Evolutionary conservation across 2,329 filamentous ascomycete species (phyloP), one percentile per base, ranked within the genome.

Genomic region (Fusarium avenaceum): DNA sequence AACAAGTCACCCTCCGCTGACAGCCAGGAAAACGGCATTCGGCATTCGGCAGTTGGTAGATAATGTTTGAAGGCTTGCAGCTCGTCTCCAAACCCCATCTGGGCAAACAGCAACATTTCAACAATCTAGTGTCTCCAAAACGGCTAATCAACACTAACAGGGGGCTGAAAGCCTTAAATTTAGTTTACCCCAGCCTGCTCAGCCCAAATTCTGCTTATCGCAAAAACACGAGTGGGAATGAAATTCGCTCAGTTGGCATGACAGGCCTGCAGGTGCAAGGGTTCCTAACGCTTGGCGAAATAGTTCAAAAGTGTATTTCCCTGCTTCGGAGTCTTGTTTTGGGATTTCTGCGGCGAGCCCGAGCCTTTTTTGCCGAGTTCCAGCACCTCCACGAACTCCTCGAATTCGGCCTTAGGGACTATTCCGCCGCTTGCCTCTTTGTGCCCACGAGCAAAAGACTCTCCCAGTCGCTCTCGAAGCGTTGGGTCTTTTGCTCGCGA

Each of bases 361-460:
- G 78, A 78, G 14, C 77, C 72, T 73, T 86, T 89, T 75, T 87
- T 85, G 1, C 87, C 87, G 40, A 90, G 78, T 51, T 85, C 83
- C 78, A 91, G 81, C 15, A 88, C 73, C 6, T 77, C 77, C 80
- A 89, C 86, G 15, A 92, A 76, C 72, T 91, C 89, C 63, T 91
- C 88, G 74, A 91, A 92, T 60, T 89, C 87, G 3, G 81, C 83
- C 13, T 77, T 82, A 0, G 82, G 82, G 0, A 92, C 86, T 45
- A 90, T 88, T 0, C 89, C 90, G 2, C 89, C 89, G 47, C 86
- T 89, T 0, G 89, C 89, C 72, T 90, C 88, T 62, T 88, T 90
- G 65, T 92, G 89, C 0, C 90, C 89, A 52, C 85, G 82, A 1
- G 89, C 89, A 72, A 91, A 92, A 26, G 84, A 88, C 47, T 88